Conservation (phyloP, 306 rosid genomes). For the Citrullus amarus region DNA sequence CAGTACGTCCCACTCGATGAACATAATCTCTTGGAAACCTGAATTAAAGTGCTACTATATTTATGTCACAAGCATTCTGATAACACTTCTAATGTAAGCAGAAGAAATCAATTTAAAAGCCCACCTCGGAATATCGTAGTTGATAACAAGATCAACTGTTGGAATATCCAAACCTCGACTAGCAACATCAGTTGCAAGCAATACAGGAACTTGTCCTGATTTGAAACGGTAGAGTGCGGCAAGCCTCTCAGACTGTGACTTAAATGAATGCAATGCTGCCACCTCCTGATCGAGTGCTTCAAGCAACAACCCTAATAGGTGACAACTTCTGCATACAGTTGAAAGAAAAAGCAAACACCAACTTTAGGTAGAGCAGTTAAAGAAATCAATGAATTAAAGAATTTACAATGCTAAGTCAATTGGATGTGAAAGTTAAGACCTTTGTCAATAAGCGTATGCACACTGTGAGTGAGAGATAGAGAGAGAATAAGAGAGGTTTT, state of each 20-base stretch:
- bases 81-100: not conserved
- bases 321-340: slow-evolving; percentile 56
- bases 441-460: not conserved
- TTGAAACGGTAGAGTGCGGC: slow-evolving; percentile 67
- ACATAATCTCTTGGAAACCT: slow-evolving; percentile 75
- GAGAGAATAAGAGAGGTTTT: not conserved
- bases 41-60: slow-evolving; percentile 15
- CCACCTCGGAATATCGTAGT: slow-evolving; percentile 84
- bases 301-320: slow-evolving; percentile 55
- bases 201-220: slow-evolving; percentile 63
- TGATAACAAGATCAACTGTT: slow-evolving; percentile 80
- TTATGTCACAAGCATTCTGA: not conserved
- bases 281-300: slow-evolving; percentile 69
- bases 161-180: slow-evolving; percentile 92
- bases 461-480: not conserved
- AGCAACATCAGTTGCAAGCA: slow-evolving; percentile 92
- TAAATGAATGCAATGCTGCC: slow-evolving; percentile 66
- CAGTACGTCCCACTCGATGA: slow-evolving; percentile 91
- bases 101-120: not conserved
- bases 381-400: not conserved
- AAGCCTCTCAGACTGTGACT: slow-evolving; percentile 70
- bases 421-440: not conserved
- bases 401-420: not conserved
- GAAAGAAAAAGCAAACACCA: not conserved
- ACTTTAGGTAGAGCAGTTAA: too few relatives aligned